phyloP scores from a whole-genome alignment of 2,329 filamentous ascomycete species.

The Ampelomyces quisqualis region DNA sequence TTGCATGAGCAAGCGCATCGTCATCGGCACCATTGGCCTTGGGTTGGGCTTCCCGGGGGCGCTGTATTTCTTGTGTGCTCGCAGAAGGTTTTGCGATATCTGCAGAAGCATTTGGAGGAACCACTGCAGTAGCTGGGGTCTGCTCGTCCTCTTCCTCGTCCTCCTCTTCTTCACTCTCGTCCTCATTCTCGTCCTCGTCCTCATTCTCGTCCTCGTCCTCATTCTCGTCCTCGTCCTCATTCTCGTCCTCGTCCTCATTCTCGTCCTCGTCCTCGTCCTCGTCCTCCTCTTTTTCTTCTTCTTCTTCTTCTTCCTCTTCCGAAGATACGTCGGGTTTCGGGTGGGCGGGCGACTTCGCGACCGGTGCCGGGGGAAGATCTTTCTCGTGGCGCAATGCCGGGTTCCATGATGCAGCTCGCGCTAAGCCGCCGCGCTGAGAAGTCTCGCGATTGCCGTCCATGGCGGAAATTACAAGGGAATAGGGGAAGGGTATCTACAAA shows the following conservation, averaged over 20 bases:
- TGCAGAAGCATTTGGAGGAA: slow-evolving; percentile 16
- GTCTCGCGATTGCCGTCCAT: slow-evolving; percentile 42
- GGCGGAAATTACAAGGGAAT: slow-evolving; percentile 27
- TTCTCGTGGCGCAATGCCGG: slow-evolving; percentile 55
- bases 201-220: slow-evolving; percentile 7
- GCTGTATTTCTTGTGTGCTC: slow-evolving; percentile 17
- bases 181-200: slow-evolving; percentile 8
- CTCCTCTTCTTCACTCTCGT: slow-evolving; percentile 10
- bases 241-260: too few relatives aligned
- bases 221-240: slow-evolving; percentile 10
- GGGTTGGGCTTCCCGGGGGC: slow-evolving; percentile 6
- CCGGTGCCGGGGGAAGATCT: slow-evolving; percentile 11
- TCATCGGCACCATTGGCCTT: slow-evolving; percentile 11
- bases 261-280: slow-evolving; percentile 8
- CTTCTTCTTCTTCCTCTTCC: slow-evolving; percentile 22
- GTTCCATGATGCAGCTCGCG: slow-evolving; percentile 57
- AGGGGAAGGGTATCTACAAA: slow-evolving; percentile 40
- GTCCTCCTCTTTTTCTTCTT: slow-evolving; percentile 12
- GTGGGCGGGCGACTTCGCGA: slow-evolving; percentile 12
- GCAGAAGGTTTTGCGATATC: slow-evolving; percentile 37
- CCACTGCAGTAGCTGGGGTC: not conserved
- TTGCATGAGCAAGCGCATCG: slow-evolving; percentile 16
- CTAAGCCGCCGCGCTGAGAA: slow-evolving; percentile 16
- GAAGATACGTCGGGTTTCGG: slow-evolving; percentile 17
- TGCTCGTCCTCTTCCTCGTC: slow-evolving; percentile 2